These are phyloP conservation scores for Candida silvicultrix DNA, from an alignment of 805 yeast species.

Conservation along the genomic window DNA sequence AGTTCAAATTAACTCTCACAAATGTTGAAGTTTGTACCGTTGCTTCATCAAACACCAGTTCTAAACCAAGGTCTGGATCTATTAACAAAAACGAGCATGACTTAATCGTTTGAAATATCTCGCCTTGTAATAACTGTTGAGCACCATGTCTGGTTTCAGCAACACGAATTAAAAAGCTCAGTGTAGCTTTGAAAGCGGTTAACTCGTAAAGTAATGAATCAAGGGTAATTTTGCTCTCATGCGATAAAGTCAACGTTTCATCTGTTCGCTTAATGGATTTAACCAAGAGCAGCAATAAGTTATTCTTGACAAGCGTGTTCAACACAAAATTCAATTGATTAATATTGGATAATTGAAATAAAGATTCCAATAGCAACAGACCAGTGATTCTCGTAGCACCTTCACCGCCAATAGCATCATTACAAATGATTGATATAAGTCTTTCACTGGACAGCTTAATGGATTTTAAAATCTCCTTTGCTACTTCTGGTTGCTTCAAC, in stretches of 20 bases:
- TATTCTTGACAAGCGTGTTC: conserved; percentile 55
- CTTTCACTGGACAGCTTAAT: conserved; percentile 54
- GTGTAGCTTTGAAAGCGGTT: conserved; percentile 67
- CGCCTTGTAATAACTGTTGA: conserved; percentile 65
- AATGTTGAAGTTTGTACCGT: conserved; percentile 23
- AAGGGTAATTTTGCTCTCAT: conserved; percentile 34
- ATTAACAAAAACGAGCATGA: conserved; percentile 49
- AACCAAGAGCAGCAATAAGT: conserved; percentile 58
- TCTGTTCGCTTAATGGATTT: conserved; percentile 67
- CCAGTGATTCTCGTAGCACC: conserved; percentile 74
- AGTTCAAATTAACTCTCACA: conserved; percentile 38
- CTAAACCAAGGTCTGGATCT: conserved; percentile 79
- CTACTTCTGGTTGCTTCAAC: conserved; percentile 32
- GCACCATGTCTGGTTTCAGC: conserved; percentile 80
- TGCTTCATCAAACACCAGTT: conserved; percentile 36
- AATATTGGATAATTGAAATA: conserved; percentile 48
- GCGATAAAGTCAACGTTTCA: conserved; percentile 39
- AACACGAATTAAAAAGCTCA: conserved; percentile 64
- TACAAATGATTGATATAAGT: conserved; percentile 58
- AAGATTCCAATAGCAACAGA: conserved; percentile 63
- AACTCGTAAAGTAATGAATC: conserved; percentile 63
- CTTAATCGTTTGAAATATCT: conserved; percentile 56
- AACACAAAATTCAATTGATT: conserved; percentile 49
- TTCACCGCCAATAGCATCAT: conserved; percentile 76
- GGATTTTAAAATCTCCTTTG: conserved; percentile 44